phyloP scores from a whole-genome alignment of 2,329 filamentous ascomycete species.

The Pleurostoma richardsiae region DNA sequence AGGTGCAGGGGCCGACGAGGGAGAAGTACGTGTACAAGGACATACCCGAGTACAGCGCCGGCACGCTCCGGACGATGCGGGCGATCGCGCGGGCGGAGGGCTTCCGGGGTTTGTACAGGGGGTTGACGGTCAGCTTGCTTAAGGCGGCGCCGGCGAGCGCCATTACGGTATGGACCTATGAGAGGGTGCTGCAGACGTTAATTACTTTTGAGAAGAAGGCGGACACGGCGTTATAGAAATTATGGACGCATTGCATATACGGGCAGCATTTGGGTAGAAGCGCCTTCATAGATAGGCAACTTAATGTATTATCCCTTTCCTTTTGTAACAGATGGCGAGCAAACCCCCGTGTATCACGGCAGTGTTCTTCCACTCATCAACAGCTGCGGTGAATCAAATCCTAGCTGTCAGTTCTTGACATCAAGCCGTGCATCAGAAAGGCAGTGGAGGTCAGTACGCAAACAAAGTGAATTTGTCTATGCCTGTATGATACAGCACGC shows the following conservation, averaged over 20 bases:
- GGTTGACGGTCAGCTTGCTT: constrained; percentile 79
- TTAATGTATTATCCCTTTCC: too few relatives aligned
- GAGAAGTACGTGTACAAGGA: constrained; percentile 75
- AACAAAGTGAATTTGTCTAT: constrained; percentile 10
- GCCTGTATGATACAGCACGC: constrained; percentile 11
- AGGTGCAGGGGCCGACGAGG: constrained; percentile 89
- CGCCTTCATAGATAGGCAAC: too few relatives aligned
- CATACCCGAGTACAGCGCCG: constrained; percentile 74
- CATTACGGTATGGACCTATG: constrained; percentile 93
- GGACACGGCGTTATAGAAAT: neutral
- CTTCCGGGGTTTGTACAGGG: constrained; percentile 75
- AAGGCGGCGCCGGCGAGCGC: constrained; percentile 94
- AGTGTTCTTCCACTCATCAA: too few relatives aligned
- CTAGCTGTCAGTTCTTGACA: too few relatives aligned
- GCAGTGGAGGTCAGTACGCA: too few relatives aligned
- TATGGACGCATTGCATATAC: too few relatives aligned
- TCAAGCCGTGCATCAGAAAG: too few relatives aligned
- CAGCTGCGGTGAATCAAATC: too few relatives aligned
- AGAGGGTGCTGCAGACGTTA: constrained; percentile 63
- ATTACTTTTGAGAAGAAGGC: constrained; percentile 27
- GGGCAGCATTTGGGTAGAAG: too few relatives aligned
- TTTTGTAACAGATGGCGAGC: too few relatives aligned
- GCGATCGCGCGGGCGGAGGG: constrained; percentile 71
- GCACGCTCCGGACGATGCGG: constrained; percentile 60
- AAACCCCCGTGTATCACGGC: too few relatives aligned